A percentile compares a stretch with the other conserved stretches of the same genome.
Evolutionary conservation across 495 filamentous ascomycete genomes (phyloP).

Genomic region (Trypethelium eluteriae): DNA sequence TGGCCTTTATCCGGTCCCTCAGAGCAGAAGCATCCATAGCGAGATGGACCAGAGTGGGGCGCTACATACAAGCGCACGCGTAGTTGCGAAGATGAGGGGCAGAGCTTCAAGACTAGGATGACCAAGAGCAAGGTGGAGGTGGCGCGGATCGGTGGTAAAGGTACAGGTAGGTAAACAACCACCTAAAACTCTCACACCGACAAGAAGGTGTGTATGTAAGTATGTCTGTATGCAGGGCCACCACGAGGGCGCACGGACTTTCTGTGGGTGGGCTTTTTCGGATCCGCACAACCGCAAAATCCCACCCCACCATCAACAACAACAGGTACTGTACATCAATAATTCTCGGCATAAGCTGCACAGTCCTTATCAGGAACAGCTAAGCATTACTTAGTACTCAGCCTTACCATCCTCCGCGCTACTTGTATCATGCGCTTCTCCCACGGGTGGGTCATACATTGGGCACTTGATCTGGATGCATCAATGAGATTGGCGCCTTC

Average conservation of each 20-base stretch:
- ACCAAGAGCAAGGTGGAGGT: background rate
- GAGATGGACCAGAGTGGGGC: background rate
- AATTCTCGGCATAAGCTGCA: no score
- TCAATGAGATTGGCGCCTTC: no score
- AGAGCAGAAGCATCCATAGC: conserved; percentile 81
- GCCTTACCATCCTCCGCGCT: no score
- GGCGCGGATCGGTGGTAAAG: background rate
- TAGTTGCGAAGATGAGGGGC: background rate
- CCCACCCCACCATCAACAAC: background rate
- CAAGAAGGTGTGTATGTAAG: background rate
- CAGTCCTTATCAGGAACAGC: no score
- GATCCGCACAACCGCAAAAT: background rate
- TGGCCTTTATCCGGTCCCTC: conserved; percentile 79
- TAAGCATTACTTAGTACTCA: no score
- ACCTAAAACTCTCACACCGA: conserved; percentile 3
- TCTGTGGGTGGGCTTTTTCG: background rate
- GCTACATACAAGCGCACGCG: background rate
- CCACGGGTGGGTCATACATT: no score
- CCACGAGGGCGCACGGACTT: conserved; percentile 9
- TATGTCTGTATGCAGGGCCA: conserved; percentile 1
- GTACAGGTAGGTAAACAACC: background rate
- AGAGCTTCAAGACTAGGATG: background rate
- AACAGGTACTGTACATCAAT: no score
- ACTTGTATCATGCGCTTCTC: no score
- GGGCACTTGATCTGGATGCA: no score